Evolutionary conservation across 2,329 filamentous ascomycete genomes (phyloP).

Genomic region (Pseudogymnoascus sp.): DNA sequence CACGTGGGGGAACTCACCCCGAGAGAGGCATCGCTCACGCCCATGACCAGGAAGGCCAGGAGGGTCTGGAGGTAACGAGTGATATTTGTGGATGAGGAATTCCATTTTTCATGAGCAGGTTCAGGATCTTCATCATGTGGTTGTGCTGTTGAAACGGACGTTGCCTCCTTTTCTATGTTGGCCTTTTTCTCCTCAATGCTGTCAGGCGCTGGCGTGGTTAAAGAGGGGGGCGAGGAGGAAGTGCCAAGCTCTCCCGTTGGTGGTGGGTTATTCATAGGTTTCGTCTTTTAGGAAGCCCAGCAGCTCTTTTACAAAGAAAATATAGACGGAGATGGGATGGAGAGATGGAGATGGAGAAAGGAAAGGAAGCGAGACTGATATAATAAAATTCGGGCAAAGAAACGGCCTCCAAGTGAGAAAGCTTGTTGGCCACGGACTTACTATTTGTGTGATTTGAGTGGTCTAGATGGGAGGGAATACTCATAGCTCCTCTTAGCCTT

Average conservation of each 20-base stretch:
- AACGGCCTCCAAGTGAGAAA: not conserved
- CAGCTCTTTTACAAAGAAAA: not conserved
- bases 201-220: not conserved
- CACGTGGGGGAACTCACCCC: constrained; percentile 41
- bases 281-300: not conserved
- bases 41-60: constrained; percentile 57
- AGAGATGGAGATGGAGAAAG: not conserved
- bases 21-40: constrained; percentile 60
- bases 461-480: not conserved
- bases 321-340: not conserved
- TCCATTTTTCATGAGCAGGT: constrained; percentile 49
- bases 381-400: not conserved
- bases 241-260: not conserved
- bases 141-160: not conserved
- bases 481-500: constrained; percentile 5
- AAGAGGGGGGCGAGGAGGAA: not conserved
- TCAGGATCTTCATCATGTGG: not conserved
- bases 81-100: constrained; percentile 50
- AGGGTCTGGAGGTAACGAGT: constrained; percentile 52
- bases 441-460: constrained; percentile 4
- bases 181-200: not conserved
- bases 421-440: not conserved
- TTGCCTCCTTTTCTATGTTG: not conserved
- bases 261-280: not conserved
- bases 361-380: constrained; percentile 1